Evolutionary conservation across 164 flowering plant genomes (phyloP).

Genomic region (Amborella trichopoda): DNA sequence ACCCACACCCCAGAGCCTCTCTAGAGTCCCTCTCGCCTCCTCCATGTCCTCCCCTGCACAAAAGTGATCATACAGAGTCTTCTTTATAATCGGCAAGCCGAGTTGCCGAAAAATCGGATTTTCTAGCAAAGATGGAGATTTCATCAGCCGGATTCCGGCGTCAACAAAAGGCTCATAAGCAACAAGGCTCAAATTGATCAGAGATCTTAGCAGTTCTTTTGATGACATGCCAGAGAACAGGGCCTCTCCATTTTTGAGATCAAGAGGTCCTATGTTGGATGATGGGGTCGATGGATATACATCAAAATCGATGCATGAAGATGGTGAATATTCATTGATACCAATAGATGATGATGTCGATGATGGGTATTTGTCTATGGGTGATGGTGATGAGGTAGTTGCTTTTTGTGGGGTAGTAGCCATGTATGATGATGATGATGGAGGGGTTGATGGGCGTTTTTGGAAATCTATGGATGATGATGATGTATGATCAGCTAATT

Average conservation of each 20-base stretch:
- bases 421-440: no score
- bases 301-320: no score
- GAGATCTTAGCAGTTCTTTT: conserved; percentile 29
- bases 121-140: conserved; percentile 35
- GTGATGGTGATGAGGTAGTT: no score
- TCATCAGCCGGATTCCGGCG: conserved; percentile 56
- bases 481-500: no score
- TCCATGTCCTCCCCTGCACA: conserved; percentile 49
- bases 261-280: no score
- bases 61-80: conserved; percentile 64
- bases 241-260: conserved; percentile 25
- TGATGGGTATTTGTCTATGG: no score
- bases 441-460: no score
- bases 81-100: conserved; percentile 20
- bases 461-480: no score
- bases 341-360: no score
- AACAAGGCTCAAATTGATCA: conserved; percentile 32
- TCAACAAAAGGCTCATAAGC: conserved; percentile 55
- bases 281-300: no score
- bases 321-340: no score
- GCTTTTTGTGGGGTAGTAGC: no score
- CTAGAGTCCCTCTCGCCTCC: conserved; percentile 36
- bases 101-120: conserved; percentile 11
- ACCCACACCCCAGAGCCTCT: conserved; percentile 34
- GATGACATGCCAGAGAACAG: conserved; percentile 46